A percentile compares a stretch with the other conserved stretches of the same genome.
phyloP scores from a whole-genome alignment of 371 early-diverging fungal genomes.

The Mucor irregularis region DNA sequence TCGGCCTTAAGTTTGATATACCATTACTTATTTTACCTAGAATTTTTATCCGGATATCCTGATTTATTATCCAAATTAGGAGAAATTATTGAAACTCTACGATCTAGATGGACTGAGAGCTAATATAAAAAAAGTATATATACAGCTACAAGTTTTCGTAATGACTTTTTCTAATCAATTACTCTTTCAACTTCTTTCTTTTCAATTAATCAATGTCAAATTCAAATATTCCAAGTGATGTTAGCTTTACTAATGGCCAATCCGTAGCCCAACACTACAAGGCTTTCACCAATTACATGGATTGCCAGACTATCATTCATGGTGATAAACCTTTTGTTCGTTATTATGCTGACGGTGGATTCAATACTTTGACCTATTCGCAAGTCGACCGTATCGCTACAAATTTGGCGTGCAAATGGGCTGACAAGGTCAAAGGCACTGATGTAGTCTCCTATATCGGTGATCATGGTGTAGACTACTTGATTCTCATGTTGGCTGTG shows the following conservation, averaged over 20 bases:
- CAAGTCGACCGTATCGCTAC: constrained; percentile 27
- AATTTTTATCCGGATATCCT: not conserved
- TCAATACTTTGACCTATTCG: constrained; percentile 26
- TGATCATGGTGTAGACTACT: constrained; percentile 25
- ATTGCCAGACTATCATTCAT: not conserved
- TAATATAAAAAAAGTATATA: not conserved
- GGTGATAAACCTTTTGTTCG: constrained; percentile 2
- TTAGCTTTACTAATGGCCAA: not conserved
- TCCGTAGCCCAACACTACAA: not conserved
- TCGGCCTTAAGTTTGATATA: too few relatives aligned
- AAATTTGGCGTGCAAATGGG: constrained; percentile 33
- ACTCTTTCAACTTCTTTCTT: not conserved
- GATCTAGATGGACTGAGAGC: too few relatives aligned
- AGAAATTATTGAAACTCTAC: not conserved
- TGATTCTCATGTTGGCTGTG: constrained; percentile 24
- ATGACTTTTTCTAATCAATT: not conserved
- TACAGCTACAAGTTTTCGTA: too few relatives aligned
- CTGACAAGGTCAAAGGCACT: not conserved
- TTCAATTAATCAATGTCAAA: not conserved
- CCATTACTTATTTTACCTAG: too few relatives aligned
- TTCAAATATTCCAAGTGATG: not conserved
- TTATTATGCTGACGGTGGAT: not conserved
- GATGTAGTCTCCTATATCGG: constrained; percentile 17
- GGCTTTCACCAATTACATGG: constrained; percentile 6
- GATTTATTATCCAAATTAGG: not conserved